Evolutionary conservation across 495 filamentous ascomycete species (phyloP), one percentile per base, ranked within the genome.

Genomic region (Neurospora sp.): DNA sequence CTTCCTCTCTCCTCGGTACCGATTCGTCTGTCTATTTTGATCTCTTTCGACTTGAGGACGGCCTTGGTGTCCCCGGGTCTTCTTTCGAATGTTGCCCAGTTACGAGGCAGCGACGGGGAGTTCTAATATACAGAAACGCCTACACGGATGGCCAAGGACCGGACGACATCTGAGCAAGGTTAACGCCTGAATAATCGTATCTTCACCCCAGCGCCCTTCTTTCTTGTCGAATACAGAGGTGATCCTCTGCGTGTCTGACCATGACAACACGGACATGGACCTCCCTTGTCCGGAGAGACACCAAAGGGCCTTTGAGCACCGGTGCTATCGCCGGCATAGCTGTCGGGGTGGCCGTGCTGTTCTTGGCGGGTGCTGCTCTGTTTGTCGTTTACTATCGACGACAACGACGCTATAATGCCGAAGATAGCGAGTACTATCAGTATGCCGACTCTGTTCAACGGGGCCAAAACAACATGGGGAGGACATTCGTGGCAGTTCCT

Each of bases 301-400:
- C 23, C 27, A 66, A 66, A 18, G 54, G 54, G 14, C 31, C 54
- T 35, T 35, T 85, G 75, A 80, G 81, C 5, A 83, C 84, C 23
- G 84, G 84, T 10, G 80, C 83, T 37, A 86, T 86, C 66, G 82
- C 81, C 39, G 85, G 85, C 31, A 86, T 87, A 42, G 80, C 80
- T 14, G 69, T 82, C 38, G 84, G 81, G 8, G 79, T 77, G 14
- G 79, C 75, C 8, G 75, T 82, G 1, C 74, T 85, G 40, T 83
- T 86, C 70, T 59, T 86, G 14, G 80, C 79, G 5, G 79, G 79
- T 4, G 71, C 76, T 20, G 78, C 72, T 14, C 73, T 87, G 8
- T 85, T 87, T 72, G 42, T 81, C 71, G 73, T 85, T 23, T 82
- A 87, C 76, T 83, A 80, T 71, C 79, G 83, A 7, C 78, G 80